Base-by-base conservation (phyloP, 345 rosid species). In the Noccaea bulbosa region DNA sequence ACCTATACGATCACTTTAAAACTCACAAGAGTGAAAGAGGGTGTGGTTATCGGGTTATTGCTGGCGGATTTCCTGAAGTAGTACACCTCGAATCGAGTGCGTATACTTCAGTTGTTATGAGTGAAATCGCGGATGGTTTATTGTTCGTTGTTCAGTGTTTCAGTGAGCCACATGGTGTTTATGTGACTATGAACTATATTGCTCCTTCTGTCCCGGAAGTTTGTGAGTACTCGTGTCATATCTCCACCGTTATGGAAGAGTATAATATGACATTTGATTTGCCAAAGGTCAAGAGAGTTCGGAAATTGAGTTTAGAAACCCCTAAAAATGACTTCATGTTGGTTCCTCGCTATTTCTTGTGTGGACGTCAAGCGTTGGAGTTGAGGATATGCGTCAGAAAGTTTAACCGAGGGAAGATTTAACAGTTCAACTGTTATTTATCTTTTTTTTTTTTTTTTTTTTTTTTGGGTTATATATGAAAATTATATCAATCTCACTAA, bases 1-100 rank as follows among this genome's bases (percentile, higher is more conserved):
- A 78, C 24, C 24, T 88, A 7, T 66, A 24, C 5, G 4, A 24
- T 15, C 88, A 83, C 72, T 79, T 82, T 66, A 1, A 12, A 5
- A 39, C 6, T 27, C 60, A 66, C 52, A 30, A 44, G n/a, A 24
- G 12, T 41, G 67, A 39, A 39, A 1, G 0, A 38, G 5, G 24
- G 16, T 7, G 7, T 22, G 24, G 11, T n/a, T 35, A 37, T 11
- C 2, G 1, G 20, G 5, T 47, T 48, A n/a, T 4, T 33, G 16
- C 4, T 35, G 68, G 40, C 2, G 8, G 2, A 50, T 2, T 1
- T 10, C 0, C 1, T 51, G 2, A 2, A 5, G 4, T 51, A 4
- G 4, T 27, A 51, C 6, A 24, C 55, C 2, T 24, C 24, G 35
- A 14, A 1, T 3, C 30, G 22, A 34, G 34, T n/a, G 11, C 17